A percentile compares a stretch with the other conserved stretches of the same genome.
These are phyloP conservation scores for Hymenoscyphus fraxineus DNA, from an alignment of 2,329 filamentous ascomycete species.

Conservation along the genomic window DNA sequence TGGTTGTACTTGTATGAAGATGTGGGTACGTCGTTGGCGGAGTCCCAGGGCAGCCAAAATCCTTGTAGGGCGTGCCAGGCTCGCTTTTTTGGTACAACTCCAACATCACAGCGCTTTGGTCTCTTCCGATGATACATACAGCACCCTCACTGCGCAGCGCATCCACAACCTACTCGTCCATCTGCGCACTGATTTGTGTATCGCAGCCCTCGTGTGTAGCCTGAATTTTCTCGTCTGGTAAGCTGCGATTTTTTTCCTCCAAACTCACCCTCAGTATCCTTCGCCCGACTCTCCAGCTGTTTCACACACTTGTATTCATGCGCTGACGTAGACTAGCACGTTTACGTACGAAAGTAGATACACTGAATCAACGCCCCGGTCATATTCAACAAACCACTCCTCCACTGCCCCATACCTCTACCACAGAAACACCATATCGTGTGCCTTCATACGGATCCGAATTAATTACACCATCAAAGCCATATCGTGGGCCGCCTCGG, in stretches of 20 bases:
- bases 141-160: background rate
- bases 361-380: constrained; percentile 28
- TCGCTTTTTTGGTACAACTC: background rate
- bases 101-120: background rate
- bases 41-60: background rate
- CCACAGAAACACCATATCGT: constrained; percentile 16
- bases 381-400: constrained; percentile 17
- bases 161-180: background rate
- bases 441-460: constrained; percentile 11
- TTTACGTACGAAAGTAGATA: constrained; percentile 20
- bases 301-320: constrained; percentile 19
- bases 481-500: constrained; percentile 18
- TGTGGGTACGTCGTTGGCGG: background rate
- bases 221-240: constrained; percentile 19
- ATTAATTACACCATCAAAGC: constrained; percentile 15
- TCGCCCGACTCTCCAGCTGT: constrained; percentile 17
- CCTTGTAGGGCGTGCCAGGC: background rate
- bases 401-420: constrained; percentile 23
- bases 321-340: constrained; percentile 35
- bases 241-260: constrained; percentile 16
- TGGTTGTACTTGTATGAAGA: background rate
- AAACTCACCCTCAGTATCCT: constrained; percentile 10
- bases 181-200: background rate
- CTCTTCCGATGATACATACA: background rate
- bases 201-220: background rate